Base-by-base conservation (phyloP, 176 grass and related monocot genomes). In the Paspalum vaginatum region DNA sequence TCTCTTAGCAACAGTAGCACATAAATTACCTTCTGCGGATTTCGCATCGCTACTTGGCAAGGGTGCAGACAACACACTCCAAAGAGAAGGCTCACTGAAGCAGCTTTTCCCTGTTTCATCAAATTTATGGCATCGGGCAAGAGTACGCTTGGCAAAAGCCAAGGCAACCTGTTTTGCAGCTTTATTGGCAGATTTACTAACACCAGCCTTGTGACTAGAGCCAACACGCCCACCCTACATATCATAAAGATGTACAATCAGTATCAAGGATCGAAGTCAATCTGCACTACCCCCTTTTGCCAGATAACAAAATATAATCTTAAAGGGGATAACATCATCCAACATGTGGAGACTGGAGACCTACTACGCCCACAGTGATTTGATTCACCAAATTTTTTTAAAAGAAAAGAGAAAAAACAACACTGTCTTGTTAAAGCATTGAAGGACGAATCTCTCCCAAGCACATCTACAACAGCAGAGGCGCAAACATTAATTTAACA, bases 61-160 rank as follows among this genome's bases (percentile, higher is more conserved):
- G n/a, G 88, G 74, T 16, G 76, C 72, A 75, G 86, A 86, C 47
- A 97, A 65, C 24, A 83, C 67, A 81, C 91, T 81, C 81, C 75
- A 74, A 45, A 94, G 82, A 54, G 85, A 52, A 72, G 87, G 82
- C 53, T 97, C 91, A 44, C 82, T 89, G 71, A 92, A 97, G 72
- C 94, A 94, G 75, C 94, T 97, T 65, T 40, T 88, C 72, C 89
- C 89, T 18, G 80, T 89, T 89, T 89, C 87, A 85, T 94, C 87
- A 53, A 91, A 97, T 73, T 83, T 84, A 22, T 79, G 85, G 68
- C 87, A 97, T 67, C 89, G 90, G 47, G 75, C 79, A 68, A 97
- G 79, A 65, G 94, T 90, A 64, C 94, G 89, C 50, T 88, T 90
- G 51, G 69, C 91, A 92, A 97, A 97, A 65, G 89, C 81, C 61